A percentile compares a stretch with the other conserved stretches of the same genome.
These are phyloP conservation scores for Wickerhamomyces bovis DNA, from an alignment of 805 yeast genomes.

Conservation along the genomic window DNA sequence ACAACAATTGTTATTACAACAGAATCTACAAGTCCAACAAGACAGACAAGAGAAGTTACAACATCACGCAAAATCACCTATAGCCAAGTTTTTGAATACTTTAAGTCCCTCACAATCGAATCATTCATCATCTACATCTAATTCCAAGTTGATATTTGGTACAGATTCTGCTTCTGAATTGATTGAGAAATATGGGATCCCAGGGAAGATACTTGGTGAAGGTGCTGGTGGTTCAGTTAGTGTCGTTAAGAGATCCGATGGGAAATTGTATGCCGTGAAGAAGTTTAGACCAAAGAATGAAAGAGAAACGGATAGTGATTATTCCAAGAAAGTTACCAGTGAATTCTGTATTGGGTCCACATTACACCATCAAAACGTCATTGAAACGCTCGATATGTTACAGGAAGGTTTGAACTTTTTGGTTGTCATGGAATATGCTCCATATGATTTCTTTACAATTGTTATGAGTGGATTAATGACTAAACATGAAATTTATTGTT, in stretches of 20 bases:
- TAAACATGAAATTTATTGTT: slow-evolving; percentile 65
- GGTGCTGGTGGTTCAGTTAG: slow-evolving; percentile 97
- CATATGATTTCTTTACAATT: slow-evolving; percentile 84
- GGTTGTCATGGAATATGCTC: slow-evolving; percentile 91
- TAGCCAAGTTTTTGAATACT: slow-evolving; percentile 19
- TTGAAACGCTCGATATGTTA: slow-evolving; percentile 75
- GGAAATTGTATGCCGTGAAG: slow-evolving; percentile 75
- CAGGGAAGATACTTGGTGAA: slow-evolving; percentile 73
- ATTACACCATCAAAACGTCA: slow-evolving; percentile 70
- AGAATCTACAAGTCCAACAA: slow-evolving; percentile 6
- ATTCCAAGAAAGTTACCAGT: slow-evolving; percentile 69
- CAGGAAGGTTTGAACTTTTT: slow-evolving; percentile 57
- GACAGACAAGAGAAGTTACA: slow-evolving; percentile 6
- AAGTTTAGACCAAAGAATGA: slow-evolving; percentile 66
- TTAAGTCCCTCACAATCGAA: slow-evolving; percentile 20
- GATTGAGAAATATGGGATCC: slow-evolving; percentile 63
- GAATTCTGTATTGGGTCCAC: slow-evolving; percentile 81
- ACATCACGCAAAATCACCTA: slow-evolving; percentile 10
- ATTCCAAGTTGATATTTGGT: slow-evolving; percentile 31
- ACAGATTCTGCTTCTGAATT: slow-evolving; percentile 34
- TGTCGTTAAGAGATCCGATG: slow-evolving; percentile 57
- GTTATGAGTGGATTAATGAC: slow-evolving; percentile 87
- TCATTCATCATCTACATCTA: slow-evolving; percentile 5
- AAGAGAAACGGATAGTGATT: slow-evolving; percentile 61
- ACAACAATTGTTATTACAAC: slow-evolving; percentile 9